A percentile compares a stretch with the other conserved stretches of the same genome.
phyloP scores from a whole-genome alignment of 495 filamentous ascomycete genomes.

The Tuber brumale region DNA sequence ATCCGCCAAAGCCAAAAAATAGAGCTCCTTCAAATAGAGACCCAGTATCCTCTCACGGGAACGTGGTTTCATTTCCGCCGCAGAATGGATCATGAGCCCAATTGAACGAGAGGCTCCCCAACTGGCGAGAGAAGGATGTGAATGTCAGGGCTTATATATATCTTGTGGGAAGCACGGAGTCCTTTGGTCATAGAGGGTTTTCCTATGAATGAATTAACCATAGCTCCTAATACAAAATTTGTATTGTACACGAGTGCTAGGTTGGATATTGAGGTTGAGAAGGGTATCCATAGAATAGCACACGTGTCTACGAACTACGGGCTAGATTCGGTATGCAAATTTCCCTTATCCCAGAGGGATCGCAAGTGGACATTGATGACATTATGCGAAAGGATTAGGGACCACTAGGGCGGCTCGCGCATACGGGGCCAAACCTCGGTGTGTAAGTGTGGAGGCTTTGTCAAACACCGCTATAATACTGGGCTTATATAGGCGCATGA shows the following conservation, averaged over 20 bases:
- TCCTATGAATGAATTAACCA: neutral
- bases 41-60: neutral
- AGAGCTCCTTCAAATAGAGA: neutral
- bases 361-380: neutral
- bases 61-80: neutral
- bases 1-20: neutral
- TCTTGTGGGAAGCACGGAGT: neutral
- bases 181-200: neutral
- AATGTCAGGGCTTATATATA: neutral
- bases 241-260: neutral
- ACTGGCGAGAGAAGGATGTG: neutral
- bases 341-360: neutral
- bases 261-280: neutral
- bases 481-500: neutral
- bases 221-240: neutral
- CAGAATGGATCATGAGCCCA: neutral
- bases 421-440: neutral
- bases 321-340: neutral
- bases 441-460: neutral
- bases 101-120: neutral
- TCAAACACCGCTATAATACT: neutral
- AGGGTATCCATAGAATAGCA: neutral
- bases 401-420: neutral
- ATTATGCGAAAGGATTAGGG: neutral
- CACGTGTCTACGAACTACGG: too few species aligned